Evolutionary conservation across 352 stramenopile species (phyloP), one percentile per base, ranked within the genome.

Genomic region (Phytophthora multivora): DNA sequence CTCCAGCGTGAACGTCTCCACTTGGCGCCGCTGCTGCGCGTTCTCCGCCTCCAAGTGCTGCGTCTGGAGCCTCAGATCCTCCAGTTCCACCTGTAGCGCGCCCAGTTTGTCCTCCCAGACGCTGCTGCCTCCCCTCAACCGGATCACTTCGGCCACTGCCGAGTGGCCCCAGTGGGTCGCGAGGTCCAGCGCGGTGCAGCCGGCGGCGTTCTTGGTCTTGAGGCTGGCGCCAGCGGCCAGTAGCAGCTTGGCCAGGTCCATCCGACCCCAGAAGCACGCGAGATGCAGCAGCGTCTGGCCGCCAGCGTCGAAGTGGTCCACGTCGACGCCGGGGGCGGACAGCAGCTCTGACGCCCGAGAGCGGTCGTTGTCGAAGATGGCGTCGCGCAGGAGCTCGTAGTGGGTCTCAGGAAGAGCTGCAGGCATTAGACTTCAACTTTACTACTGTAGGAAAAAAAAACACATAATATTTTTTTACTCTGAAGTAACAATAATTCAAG

Each of bases 21-120:
- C 42, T 35, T 38, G 68, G 43, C 12, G 43, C 30, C 61, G 63
- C 55, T 78, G 83, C 11, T 63, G 49, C 0, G 64, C 49, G 13
- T 74, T 65, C 50, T 82, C 64, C 5, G 51, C 55, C n/a, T 76
- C 59, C 5, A 80, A 52, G 10, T 73, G 59, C 30, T 64, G 19
- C 1, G 40, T 36, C 23, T 16, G 40, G 0, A 73, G 52, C 8
- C 51, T 69, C 2, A 84, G 66, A 36, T 89, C 80, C 66, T 92
- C 80, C 6, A 89, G 64, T 13, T 86, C 59, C 11, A 86, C 66
- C 41, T 92, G 83, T n/a, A 92, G 55, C 1, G 79, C 52, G 1
- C 80, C 80, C 23, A 92, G 64, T 39, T 92, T 92, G 45, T 88
- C 80, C 71, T 92, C 80, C 80, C 83, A 92, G 6, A 89, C 80